A percentile compares a stretch with the other conserved stretches of the same genome.
phyloP scores from a whole-genome alignment of 192 early-diverging fungal species.

The Podila horticola region DNA sequence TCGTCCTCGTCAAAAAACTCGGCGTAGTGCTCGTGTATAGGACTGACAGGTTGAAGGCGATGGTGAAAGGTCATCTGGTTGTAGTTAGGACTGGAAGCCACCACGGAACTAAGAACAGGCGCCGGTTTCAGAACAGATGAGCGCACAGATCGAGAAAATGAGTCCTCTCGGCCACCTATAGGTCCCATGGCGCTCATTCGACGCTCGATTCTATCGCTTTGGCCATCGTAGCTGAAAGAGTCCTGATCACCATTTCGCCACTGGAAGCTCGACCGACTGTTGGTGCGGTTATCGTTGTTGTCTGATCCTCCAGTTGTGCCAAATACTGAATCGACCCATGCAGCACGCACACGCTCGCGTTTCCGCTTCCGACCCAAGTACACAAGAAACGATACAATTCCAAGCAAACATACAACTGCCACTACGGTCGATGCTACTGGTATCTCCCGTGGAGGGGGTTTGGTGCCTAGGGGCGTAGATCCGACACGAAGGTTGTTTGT shows the following conservation, averaged over 20 bases:
- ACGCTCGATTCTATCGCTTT: neutral
- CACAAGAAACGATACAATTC: constrained; percentile 10
- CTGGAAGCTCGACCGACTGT: neutral
- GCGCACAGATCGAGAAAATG: neutral
- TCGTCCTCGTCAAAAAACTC: neutral
- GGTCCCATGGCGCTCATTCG: neutral
- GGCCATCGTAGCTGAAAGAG: no score
- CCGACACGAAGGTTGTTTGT: neutral
- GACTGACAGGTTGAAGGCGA: neutral
- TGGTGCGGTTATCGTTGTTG: neutral
- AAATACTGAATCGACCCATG: constrained; percentile 41
- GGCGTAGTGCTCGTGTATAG: neutral
- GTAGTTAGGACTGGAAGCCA: neutral
- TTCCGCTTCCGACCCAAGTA: constrained; percentile 22
- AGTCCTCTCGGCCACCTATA: neutral
- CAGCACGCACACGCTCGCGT: constrained; percentile 12
- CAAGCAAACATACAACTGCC: constrained; percentile 10
- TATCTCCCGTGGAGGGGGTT: constrained; percentile 7
- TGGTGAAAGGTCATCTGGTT: neutral
- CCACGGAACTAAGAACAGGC: neutral
- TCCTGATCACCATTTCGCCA: neutral
- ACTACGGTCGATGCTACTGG: constrained; percentile 29
- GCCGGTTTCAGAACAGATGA: neutral
- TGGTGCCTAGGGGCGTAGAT: neutral
- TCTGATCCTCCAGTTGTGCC: neutral